Percentiles rank a stretch among this genome's conserved stretches.
Evolutionary conservation across 1,284 basidiomycete species (phyloP).

Genomic region (Ustilago bromivora): DNA sequence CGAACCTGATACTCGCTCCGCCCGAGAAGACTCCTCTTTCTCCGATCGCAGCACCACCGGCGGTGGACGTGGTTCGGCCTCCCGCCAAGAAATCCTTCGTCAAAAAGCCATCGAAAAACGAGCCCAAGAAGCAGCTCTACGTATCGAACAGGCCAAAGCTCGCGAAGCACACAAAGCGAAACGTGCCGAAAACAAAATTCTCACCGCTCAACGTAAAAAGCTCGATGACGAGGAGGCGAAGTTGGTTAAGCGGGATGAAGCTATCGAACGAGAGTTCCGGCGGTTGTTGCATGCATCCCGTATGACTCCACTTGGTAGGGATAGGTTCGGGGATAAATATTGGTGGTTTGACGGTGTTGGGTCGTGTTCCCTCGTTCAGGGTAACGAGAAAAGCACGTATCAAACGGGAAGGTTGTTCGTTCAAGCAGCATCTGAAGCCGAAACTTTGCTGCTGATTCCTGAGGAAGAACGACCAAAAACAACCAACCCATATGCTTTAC

Average conservation of each 20-base stretch:
- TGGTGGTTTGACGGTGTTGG: constrained; percentile 99
- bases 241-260: constrained; percentile 81
- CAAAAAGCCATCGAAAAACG: constrained; percentile 63
- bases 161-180: constrained; percentile 57
- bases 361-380: constrained; percentile 77
- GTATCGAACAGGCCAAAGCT: constrained; percentile 39
- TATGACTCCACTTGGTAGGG: constrained; percentile 86
- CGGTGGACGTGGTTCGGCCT: constrained; percentile 5
- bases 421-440: constrained; percentile 83
- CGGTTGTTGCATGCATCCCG: constrained; percentile 84
- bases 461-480: not conserved
- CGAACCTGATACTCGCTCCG: constrained; percentile 40
- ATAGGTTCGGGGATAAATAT: constrained; percentile 91
- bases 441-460: constrained; percentile 31
- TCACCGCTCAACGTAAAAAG: constrained; percentile 53
- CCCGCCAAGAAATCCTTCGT: constrained; percentile 64
- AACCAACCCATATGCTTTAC: constrained; percentile 22
- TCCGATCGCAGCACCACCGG: constrained; percentile 24
- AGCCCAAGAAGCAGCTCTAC: constrained; percentile 50
- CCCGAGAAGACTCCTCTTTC: constrained; percentile 52
- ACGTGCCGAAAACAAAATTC: constrained; percentile 57
- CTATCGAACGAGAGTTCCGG: constrained; percentile 92
- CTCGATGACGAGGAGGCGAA: constrained; percentile 82
- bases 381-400: constrained; percentile 73
- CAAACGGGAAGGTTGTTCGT: constrained; percentile 89